Evolutionary conservation across 768 basidiomycete species (phyloP).

Genomic region (Psilocybe cubensis): DNA sequence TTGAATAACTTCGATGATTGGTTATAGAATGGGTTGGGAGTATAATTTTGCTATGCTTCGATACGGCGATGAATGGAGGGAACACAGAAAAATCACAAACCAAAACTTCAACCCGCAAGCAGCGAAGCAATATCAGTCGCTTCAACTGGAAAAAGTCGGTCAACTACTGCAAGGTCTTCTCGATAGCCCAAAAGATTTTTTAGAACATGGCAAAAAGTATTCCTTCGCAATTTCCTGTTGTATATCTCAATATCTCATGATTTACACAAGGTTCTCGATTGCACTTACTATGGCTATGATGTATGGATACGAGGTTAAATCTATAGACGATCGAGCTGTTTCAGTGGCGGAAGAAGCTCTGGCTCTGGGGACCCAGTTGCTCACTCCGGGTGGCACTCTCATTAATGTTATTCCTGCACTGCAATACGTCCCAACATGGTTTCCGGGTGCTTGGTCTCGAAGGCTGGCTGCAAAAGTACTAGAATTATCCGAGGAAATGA

Average conservation of each 20-base stretch:
- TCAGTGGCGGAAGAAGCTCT: slow-evolving; percentile 33
- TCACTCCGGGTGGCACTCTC: slow-evolving; percentile 8
- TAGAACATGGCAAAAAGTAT: slow-evolving; percentile 16
- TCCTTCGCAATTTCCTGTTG: neutral
- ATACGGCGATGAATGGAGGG: slow-evolving; percentile 41
- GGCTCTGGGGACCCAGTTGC: slow-evolving; percentile 22
- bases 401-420: slow-evolving; percentile 21
- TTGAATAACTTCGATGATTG: neutral
- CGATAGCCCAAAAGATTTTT: slow-evolving; percentile 13
- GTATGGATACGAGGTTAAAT: slow-evolving; percentile 22
- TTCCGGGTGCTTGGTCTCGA: slow-evolving; percentile 16
- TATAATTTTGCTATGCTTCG: slow-evolving; percentile 33
- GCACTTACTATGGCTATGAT: slow-evolving; percentile 20
- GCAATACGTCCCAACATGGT: slow-evolving; percentile 19
- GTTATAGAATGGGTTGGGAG: slow-evolving; percentile 37
- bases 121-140: slow-evolving; percentile 26
- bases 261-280: slow-evolving; percentile 4
- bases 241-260: neutral
- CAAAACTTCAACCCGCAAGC: slow-evolving; percentile 34
- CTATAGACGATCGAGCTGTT: slow-evolving; percentile 17
- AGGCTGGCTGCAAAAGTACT: slow-evolving; percentile 21
- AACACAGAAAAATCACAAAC: slow-evolving; percentile 38
- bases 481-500: slow-evolving; percentile 10
- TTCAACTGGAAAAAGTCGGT: slow-evolving; percentile 33
- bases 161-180: slow-evolving; percentile 30